These are phyloP conservation scores for Aureobasidium lini DNA, from an alignment of 2,329 filamentous ascomycete genomes.

Conservation along the genomic window DNA sequence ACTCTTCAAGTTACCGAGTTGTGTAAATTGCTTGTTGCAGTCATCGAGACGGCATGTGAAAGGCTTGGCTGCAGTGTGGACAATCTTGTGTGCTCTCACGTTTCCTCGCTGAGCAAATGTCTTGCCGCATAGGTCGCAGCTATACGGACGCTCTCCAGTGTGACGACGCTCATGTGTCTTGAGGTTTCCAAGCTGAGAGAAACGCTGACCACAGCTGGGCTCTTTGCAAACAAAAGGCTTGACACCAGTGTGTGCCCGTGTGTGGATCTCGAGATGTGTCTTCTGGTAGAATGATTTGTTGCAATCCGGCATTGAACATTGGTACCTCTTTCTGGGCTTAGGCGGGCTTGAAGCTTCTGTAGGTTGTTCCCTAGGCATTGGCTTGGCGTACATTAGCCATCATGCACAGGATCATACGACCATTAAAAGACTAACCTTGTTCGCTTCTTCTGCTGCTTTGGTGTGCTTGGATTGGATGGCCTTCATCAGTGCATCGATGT, in stretches of 20 bases:
- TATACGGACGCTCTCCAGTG: constrained; percentile 77
- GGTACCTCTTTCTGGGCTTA: constrained; percentile 56
- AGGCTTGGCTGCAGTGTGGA: constrained; percentile 68
- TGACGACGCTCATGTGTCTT: constrained; percentile 87
- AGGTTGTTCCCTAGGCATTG: background rate
- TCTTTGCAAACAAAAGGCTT: constrained; percentile 80
- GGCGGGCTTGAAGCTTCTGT: constrained; percentile 13
- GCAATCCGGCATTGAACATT: constrained; percentile 67
- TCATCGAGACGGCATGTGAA: constrained; percentile 75
- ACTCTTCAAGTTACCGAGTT: constrained; percentile 87
- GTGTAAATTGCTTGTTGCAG: constrained; percentile 82
- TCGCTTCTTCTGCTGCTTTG: constrained; percentile 23
- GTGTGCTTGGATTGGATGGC: constrained; percentile 66
- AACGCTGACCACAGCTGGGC: constrained; percentile 65
- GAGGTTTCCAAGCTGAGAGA: constrained; percentile 85
- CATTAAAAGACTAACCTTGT: background rate
- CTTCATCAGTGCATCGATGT: constrained; percentile 60
- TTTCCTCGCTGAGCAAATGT: constrained; percentile 81
- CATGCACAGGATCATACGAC: background rate
- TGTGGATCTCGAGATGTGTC: constrained; percentile 87
- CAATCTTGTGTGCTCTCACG: constrained; percentile 73
- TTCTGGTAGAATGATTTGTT: constrained; percentile 81
- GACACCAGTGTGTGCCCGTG: constrained; percentile 77
- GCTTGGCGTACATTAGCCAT: background rate
- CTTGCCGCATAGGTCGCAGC: constrained; percentile 72